Evolutionary conservation across 768 basidiomycete species (phyloP).

Genomic region (Tylopilus vinaceipallidus): DNA sequence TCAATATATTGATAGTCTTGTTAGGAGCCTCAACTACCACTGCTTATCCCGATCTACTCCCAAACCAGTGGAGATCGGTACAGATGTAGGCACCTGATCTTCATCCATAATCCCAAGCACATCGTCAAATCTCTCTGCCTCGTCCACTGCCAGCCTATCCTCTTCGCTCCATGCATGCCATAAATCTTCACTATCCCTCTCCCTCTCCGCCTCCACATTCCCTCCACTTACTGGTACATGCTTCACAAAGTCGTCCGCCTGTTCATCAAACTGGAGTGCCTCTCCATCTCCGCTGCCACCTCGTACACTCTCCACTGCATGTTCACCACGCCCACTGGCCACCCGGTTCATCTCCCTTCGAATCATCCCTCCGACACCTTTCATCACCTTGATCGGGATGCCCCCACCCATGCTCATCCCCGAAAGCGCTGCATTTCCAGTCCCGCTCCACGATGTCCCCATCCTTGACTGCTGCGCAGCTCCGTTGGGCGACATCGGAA

Average conservation of each 20-base stretch:
- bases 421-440: constrained; percentile 15
- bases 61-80: not conserved
- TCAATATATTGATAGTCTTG: no score
- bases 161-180: constrained; percentile 30
- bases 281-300: constrained; percentile 3
- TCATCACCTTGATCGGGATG: constrained; percentile 59
- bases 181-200: constrained; percentile 17
- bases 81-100: constrained; percentile 27
- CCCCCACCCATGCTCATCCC: constrained; percentile 20
- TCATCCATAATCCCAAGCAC: constrained; percentile 34
- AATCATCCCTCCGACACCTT: constrained; percentile 54
- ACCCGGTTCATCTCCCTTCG: constrained; percentile 46
- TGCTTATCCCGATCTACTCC: not conserved
- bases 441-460: constrained; percentile 14
- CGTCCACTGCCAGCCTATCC: constrained; percentile 30
- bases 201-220: not conserved
- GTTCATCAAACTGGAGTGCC: constrained; percentile 61
- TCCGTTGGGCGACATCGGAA: constrained; percentile 86
- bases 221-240: not conserved
- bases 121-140: constrained; percentile 33
- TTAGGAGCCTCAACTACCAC: no score
- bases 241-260: constrained; percentile 58
- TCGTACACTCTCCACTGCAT: not conserved
- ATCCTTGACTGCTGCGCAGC: constrained; percentile 21
- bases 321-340: constrained; percentile 3